These are phyloP conservation scores for Lepidium didymum DNA, from an alignment of 345 rosid genomes.

Conservation along the genomic window DNA sequence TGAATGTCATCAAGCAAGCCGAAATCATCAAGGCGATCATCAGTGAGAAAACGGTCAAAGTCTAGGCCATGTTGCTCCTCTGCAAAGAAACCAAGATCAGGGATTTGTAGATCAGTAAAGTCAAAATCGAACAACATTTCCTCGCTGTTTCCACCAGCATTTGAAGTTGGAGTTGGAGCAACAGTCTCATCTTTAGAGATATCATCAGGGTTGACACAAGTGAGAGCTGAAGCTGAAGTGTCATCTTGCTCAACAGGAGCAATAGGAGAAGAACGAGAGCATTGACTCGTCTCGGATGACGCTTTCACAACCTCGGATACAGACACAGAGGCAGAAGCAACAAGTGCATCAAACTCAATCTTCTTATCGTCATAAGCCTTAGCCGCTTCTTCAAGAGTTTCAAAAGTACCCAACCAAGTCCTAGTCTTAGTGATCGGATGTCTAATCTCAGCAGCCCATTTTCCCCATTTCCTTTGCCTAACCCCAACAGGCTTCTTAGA, in stretches of 20 bases:
- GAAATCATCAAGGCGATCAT: conserved; percentile 43
- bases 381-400: conserved; percentile 78
- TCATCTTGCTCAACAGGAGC: conserved; percentile 43
- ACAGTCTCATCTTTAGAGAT: neutral
- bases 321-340: neutral
- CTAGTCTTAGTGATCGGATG: conserved; percentile 55
- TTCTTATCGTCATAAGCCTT: conserved; percentile 61
- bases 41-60: conserved; percentile 39
- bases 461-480: conserved; percentile 94
- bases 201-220: neutral
- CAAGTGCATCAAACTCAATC: conserved; percentile 53
- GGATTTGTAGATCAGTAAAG: conserved; percentile 38
- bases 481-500: conserved; percentile 53
- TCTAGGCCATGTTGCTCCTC: conserved; percentile 35
- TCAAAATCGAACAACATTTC: conserved; percentile 14
- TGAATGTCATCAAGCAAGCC: conserved; percentile 46
- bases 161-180: neutral
- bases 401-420: conserved; percentile 85
- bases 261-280: conserved; percentile 52
- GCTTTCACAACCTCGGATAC: neutral
- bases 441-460: conserved; percentile 97
- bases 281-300: conserved; percentile 40
- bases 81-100: conserved; percentile 37
- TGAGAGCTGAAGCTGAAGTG: conserved; percentile 30
- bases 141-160: neutral